Conservation (phyloP, 306 rosid genomes). For the Quercus suber region DNA sequence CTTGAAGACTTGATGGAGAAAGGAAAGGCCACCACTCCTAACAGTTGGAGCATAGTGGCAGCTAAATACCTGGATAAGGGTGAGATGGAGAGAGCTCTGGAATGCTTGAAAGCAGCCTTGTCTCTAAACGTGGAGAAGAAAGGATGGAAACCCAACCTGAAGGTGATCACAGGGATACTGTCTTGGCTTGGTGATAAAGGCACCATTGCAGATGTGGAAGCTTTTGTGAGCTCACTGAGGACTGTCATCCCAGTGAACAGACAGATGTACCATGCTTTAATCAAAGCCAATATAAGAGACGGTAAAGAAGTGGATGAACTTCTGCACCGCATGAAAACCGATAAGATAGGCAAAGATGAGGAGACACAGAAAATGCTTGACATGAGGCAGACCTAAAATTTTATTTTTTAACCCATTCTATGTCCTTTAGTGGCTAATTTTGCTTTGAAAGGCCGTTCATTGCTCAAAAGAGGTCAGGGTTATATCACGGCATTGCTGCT, state of each 20-base stretch:
- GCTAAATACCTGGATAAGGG: constrained; percentile 43
- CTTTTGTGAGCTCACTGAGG: constrained; percentile 44
- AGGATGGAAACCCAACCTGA: constrained; percentile 56
- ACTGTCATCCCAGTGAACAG: constrained; percentile 33
- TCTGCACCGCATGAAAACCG: constrained; percentile 52
- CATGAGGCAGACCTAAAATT: constrained; percentile 17
- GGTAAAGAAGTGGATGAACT: constrained; percentile 49
- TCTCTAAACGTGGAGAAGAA: constrained; percentile 30
- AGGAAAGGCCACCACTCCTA: constrained; percentile 52
- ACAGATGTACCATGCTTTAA: constrained; percentile 51
- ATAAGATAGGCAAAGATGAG: constrained; percentile 40
- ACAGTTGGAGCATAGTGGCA: constrained; percentile 65
- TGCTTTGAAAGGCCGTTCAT: not conserved
- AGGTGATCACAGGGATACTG: constrained; percentile 32
- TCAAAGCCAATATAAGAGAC: constrained; percentile 49
- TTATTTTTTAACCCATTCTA: constrained; percentile 10
- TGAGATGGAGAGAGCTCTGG: constrained; percentile 52
- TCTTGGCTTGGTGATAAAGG: constrained; percentile 65
- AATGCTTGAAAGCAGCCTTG: constrained; percentile 56
- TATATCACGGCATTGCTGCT: not conserved
- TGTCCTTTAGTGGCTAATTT: not conserved
- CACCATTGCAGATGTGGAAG: constrained; percentile 54
- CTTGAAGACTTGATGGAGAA: constrained; percentile 52
- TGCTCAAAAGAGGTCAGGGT: not conserved
- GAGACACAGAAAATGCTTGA: constrained; percentile 40